Percentiles rank a stretch among this genome's conserved stretches.
Evolutionary conservation across 2,329 filamentous ascomycete species (phyloP).

Genomic region (Ascochyta clinopodiicola): DNA sequence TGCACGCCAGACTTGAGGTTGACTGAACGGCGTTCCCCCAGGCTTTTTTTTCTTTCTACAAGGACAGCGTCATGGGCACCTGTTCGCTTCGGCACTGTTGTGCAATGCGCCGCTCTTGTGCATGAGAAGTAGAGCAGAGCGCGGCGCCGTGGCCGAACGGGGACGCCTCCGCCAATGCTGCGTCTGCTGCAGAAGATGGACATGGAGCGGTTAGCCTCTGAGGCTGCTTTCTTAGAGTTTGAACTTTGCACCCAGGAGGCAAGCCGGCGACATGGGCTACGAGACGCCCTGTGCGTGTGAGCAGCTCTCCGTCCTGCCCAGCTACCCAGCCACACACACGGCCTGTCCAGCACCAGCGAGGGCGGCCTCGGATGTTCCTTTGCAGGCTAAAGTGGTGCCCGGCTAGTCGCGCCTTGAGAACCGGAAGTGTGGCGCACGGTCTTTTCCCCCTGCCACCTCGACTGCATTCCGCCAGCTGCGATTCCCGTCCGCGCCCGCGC

Average conservation of each 20-base stretch:
- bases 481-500: constrained; percentile 8
- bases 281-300: too few species aligned
- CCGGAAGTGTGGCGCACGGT: not conserved
- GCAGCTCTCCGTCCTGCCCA: not conserved
- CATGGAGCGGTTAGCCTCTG: constrained; percentile 2
- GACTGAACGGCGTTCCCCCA: constrained; percentile 9
- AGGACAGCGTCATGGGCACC: not conserved
- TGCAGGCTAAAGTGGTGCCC: constrained; percentile 3
- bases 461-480: constrained; percentile 5
- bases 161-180: not conserved
- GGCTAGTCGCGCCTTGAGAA: not conserved
- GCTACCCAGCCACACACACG: not conserved
- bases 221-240: constrained; percentile 8
- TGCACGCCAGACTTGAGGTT: constrained; percentile 6
- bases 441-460: too few species aligned
- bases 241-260: not conserved
- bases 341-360: too few species aligned
- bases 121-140: not conserved
- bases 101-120: not conserved
- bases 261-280: not conserved
- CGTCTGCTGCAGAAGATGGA: constrained; percentile 2
- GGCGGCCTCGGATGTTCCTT: too few species aligned
- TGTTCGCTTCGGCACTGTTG: not conserved
- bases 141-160: constrained; percentile 1
- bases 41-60: not conserved